Evolutionary conservation across 1,284 basidiomycete genomes (phyloP).

Genomic region (Moniliella sp.): DNA sequence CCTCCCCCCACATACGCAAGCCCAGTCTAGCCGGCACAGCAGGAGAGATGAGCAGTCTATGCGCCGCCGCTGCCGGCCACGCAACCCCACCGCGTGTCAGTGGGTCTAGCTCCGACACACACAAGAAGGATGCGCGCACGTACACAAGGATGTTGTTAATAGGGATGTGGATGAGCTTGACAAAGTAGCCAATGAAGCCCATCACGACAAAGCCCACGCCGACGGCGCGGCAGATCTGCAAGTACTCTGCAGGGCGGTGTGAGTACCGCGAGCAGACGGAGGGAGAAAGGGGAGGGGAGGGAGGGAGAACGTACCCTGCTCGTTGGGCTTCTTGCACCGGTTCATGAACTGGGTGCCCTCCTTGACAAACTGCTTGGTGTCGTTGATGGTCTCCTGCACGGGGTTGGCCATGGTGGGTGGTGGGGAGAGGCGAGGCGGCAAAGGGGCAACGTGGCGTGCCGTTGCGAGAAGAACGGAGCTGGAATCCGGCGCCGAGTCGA

Average conservation of each 20-base stretch:
- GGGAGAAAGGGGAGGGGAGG: not conserved
- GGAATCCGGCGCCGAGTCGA: too few relatives aligned
- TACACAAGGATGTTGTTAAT: slow-evolving; percentile 34
- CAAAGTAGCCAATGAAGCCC: slow-evolving; percentile 34
- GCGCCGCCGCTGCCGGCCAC: too few relatives aligned
- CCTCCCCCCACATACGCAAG: too few relatives aligned
- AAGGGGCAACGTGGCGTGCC: too few relatives aligned
- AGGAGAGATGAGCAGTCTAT: too few relatives aligned
- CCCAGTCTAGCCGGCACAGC: too few relatives aligned
- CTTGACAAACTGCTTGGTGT: slow-evolving; percentile 72
- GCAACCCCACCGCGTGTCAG: too few relatives aligned
- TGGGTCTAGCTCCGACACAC: too few relatives aligned
- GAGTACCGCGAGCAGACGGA: not conserved
- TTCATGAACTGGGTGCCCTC: slow-evolving; percentile 89
- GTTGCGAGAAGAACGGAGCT: too few relatives aligned
- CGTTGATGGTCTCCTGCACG: slow-evolving; percentile 67
- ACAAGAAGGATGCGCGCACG: too few relatives aligned
- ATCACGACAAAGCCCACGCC: slow-evolving; percentile 31
- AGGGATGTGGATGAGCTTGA: slow-evolving; percentile 33
- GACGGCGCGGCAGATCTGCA: slow-evolving; percentile 32
- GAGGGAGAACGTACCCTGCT: slow-evolving; percentile 53
- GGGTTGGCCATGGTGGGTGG: slow-evolving; percentile 54
- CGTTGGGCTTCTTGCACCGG: slow-evolving; percentile 88
- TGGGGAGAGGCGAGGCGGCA: too few relatives aligned
- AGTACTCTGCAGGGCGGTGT: slow-evolving; percentile 14